Base-by-base conservation (phyloP, 2,329 filamentous ascomycete species). In the Paecilomyces formosus region DNA sequence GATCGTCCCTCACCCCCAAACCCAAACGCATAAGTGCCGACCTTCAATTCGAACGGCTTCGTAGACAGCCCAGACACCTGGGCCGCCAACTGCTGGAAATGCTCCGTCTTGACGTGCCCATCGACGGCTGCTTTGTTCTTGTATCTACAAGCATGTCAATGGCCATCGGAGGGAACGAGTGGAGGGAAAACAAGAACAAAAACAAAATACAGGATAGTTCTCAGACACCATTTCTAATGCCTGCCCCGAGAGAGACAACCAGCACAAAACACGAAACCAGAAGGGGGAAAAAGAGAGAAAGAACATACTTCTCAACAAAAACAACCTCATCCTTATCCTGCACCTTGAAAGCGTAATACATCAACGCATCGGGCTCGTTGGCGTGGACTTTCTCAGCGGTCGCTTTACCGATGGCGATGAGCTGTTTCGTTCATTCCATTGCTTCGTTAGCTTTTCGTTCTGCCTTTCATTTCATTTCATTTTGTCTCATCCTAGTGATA, bases 281-380 rank as follows among this genome's bases (percentile, higher is more conserved):
- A 21, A 15, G 24, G 52, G n/a, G n/a, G n/a, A n/a, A n/a, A 30
- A 24, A 9, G 22, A 13, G 11, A 15, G 28, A 30, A 11, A 24
- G 56, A 57, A 13, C 57, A 56, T 58, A 72, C 71, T 68, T 67
- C 52, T 73, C 71, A n/a, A 73, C 64, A 13, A 70, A 64, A 26
- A 72, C 64, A 53, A 74, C 65, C 54, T 72, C 70, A 13, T 69
- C 65, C 39, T 67, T 67, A 13, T 66, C 66, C 26, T 65, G 60
- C 13, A 67, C 62, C 8, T 60, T 56, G 12, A 70, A 64, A 13
- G 66, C 64, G 45, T 71, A 72, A 61, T 72, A 73, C 30, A 68
- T 54, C 12, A 73, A 57, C 8, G 68, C 69, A 21, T 65, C 65
- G 7, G 71, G 69, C 50, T 74, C 71, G 15, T 70, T 63, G 31